Percentiles rank a stretch among this genome's conserved stretches.
These are phyloP conservation scores for Coemansia linderi DNA, from an alignment of 371 early-diverging fungal genomes.

Conservation along the genomic window DNA sequence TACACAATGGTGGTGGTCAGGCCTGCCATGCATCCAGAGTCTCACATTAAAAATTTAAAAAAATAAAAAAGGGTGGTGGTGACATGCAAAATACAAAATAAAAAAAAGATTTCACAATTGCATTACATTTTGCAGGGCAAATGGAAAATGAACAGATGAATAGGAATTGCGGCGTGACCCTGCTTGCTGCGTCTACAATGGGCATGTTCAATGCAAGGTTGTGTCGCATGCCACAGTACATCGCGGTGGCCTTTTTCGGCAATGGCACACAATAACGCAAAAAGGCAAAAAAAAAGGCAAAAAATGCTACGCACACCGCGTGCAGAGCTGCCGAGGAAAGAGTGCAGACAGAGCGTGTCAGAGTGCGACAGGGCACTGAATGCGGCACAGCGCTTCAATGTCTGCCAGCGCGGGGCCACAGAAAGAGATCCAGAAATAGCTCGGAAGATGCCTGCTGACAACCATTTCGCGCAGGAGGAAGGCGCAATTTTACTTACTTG, in stretches of 20 bases:
- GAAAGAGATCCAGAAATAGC: slow-evolving; percentile 9
- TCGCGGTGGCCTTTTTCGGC: slow-evolving; percentile 10
- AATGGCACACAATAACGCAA: slow-evolving; percentile 2
- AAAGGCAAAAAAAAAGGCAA: background rate
- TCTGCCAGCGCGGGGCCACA: slow-evolving; percentile 6
- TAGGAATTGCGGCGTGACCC: slow-evolving; percentile 4
- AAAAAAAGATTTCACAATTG: slow-evolving; percentile 3
- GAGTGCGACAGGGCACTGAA: background rate
- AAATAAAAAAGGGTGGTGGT: background rate
- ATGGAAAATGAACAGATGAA: background rate
- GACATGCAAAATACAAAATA: background rate
- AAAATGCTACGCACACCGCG: background rate
- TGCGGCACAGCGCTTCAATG: background rate
- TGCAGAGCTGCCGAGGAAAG: slow-evolving; percentile 1
- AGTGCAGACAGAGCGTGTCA: background rate
- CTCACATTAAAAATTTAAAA: background rate
- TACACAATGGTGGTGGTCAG: background rate
- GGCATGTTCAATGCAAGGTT: slow-evolving; percentile 12
- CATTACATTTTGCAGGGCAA: slow-evolving; percentile 8
- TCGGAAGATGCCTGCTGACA: background rate
- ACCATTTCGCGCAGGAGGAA: background rate
- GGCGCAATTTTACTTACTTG: slow-evolving; percentile 25
- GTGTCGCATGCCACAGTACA: slow-evolving; percentile 20
- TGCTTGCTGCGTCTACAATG: background rate
- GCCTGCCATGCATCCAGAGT: slow-evolving; percentile 2